phyloP scores from a whole-genome alignment of 257 asterid genomes.

The Euphrasia confusa region DNA sequence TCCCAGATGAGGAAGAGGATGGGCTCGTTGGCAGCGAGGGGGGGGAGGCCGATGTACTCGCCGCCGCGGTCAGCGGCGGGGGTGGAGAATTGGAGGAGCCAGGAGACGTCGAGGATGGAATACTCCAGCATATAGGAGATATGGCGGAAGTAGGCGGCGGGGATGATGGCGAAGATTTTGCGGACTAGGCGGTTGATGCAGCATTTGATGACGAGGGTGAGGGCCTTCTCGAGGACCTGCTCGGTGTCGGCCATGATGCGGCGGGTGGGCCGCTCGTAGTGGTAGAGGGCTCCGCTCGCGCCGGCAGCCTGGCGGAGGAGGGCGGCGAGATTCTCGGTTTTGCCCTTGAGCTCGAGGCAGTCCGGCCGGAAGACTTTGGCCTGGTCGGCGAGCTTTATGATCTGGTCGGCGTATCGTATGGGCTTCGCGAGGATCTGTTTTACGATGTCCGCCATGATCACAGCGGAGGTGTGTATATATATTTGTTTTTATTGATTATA shows the following conservation, averaged over 20 bases:
- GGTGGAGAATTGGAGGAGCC: slow-evolving; percentile 72
- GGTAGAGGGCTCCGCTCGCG: slow-evolving; percentile 39
- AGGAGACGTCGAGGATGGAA: slow-evolving; percentile 65
- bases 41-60: slow-evolving; percentile 62
- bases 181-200: slow-evolving; percentile 46
- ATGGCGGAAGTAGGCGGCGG: slow-evolving; percentile 45
- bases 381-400: slow-evolving; percentile 41
- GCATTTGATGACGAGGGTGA: slow-evolving; percentile 55
- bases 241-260: slow-evolving; percentile 72
- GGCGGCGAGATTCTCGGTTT: slow-evolving; percentile 46
- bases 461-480: slow-evolving; percentile 19
- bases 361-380: slow-evolving; percentile 49
- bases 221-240: slow-evolving; percentile 61
- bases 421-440: slow-evolving; percentile 59
- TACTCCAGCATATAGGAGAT: slow-evolving; percentile 58
- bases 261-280: slow-evolving; percentile 72
- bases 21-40: slow-evolving; percentile 76
- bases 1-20: slow-evolving; percentile 71
- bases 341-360: slow-evolving; percentile 49
- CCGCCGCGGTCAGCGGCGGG: slow-evolving; percentile 64
- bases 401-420: slow-evolving; percentile 62
- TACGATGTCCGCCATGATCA: slow-evolving; percentile 67
- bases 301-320: slow-evolving; percentile 73
- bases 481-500: no score
- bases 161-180: slow-evolving; percentile 61